A percentile compares a stretch with the other conserved stretches of the same genome.
phyloP scores from a whole-genome alignment of 1,284 basidiomycete species.

The Microbotryomycetes sp. region DNA sequence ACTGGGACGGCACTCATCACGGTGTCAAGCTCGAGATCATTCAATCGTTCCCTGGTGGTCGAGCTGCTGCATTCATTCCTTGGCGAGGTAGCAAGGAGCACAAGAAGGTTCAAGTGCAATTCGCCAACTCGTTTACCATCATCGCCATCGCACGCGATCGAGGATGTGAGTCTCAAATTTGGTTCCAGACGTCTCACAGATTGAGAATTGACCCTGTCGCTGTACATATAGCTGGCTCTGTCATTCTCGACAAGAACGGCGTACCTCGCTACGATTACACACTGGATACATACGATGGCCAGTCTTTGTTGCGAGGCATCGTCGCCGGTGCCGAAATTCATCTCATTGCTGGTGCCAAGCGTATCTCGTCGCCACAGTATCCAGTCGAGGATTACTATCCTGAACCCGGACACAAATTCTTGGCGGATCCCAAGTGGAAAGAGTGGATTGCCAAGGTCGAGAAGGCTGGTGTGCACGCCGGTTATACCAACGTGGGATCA shows the following conservation, averaged over 20 bases:
- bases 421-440: slow-evolving; percentile 37
- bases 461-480: slow-evolving; percentile 20
- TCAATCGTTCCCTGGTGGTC: slow-evolving; percentile 42
- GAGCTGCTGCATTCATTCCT: slow-evolving; percentile 41
- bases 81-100: slow-evolving; percentile 42
- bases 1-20: slow-evolving; percentile 40
- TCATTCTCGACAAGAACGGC: slow-evolving; percentile 43
- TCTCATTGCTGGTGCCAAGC: slow-evolving; percentile 44
- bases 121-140: slow-evolving; percentile 42
- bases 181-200: background rate
- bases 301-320: slow-evolving; percentile 42
- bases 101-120: slow-evolving; percentile 41
- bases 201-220: background rate
- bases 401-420: slow-evolving; percentile 24
- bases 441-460: slow-evolving; percentile 34
- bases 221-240: slow-evolving; percentile 37
- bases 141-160: slow-evolving; percentile 75
- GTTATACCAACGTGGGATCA: slow-evolving; percentile 26
- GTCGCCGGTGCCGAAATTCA: slow-evolving; percentile 44
- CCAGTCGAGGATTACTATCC: slow-evolving; percentile 37
- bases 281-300: slow-evolving; percentile 42
- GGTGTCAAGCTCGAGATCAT: slow-evolving; percentile 49
- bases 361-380: slow-evolving; percentile 43
- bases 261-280: slow-evolving; percentile 44
- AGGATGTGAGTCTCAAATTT: slow-evolving; percentile 34